Conservation (phyloP, 108 stramenopile genomes). For the Discostella stelligeroides region DNA sequence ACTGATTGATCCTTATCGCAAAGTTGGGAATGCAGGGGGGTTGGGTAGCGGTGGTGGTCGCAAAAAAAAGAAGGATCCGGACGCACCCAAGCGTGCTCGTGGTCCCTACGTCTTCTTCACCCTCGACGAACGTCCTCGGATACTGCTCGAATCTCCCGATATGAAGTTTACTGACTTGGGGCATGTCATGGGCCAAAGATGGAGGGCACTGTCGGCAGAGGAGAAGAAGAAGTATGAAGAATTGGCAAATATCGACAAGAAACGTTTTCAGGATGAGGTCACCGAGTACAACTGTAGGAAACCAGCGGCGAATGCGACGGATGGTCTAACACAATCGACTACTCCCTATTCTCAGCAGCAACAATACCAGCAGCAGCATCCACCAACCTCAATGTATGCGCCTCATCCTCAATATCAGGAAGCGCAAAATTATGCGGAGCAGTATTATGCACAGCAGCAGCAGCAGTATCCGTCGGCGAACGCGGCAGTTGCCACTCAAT, state of each 20-base stretch:
- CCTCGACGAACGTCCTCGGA: constrained; percentile 42
- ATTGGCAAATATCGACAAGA: constrained; percentile 62
- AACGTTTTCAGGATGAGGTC: constrained; percentile 62
- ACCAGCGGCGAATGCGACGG: not conserved
- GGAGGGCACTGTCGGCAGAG: constrained; percentile 69
- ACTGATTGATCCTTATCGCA: constrained; percentile 1
- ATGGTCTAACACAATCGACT: not conserved
- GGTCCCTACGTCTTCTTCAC: constrained; percentile 53
- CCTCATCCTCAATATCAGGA: constrained; percentile 15
- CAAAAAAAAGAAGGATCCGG: constrained; percentile 49
- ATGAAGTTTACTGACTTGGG: constrained; percentile 72
- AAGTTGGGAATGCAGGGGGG: not conserved
- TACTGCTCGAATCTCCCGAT: constrained; percentile 64
- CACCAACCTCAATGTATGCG: not conserved
- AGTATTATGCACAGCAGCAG: constrained; percentile 6
- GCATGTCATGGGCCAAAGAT: constrained; percentile 71
- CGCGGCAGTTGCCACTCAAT: constrained; percentile 11
- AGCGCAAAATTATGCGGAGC: constrained; percentile 23
- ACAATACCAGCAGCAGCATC: constrained; percentile 10
- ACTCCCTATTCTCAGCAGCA: not conserved
- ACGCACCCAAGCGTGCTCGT: constrained; percentile 52
- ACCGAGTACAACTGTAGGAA: constrained; percentile 39
- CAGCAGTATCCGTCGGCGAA: not conserved
- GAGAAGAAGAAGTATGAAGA: constrained; percentile 71
- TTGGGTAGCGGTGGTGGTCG: constrained; percentile 1